Percentiles rank a stretch among this genome's conserved stretches.
Conservation (phyloP, 768 basidiomycete species). For the Termitomyces sp. region DNA sequence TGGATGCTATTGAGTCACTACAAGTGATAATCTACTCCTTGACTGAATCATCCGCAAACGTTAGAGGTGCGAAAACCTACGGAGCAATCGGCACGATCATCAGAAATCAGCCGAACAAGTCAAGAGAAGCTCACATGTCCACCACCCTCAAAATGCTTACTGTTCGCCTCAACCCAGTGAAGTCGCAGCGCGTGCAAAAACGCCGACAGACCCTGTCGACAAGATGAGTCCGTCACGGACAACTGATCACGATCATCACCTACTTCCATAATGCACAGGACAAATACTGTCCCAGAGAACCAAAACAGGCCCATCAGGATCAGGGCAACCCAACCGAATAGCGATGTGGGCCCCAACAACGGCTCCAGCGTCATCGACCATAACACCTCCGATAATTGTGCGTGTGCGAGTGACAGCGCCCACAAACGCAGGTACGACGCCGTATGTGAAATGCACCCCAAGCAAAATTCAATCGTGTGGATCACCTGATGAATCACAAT, state of each 20-base stretch:
- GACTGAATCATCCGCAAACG: constrained; percentile 34
- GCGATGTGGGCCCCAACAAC: constrained; percentile 54
- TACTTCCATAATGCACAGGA: constrained; percentile 96
- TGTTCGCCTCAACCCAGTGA: constrained; percentile 98
- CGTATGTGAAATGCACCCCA: constrained; percentile 98
- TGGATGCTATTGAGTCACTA: neutral
- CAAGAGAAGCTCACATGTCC: constrained; percentile 57
- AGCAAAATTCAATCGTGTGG: constrained; percentile 98
- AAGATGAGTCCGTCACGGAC: constrained; percentile 12
- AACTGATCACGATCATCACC: constrained; percentile 22
- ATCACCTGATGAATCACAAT: constrained; percentile 96
- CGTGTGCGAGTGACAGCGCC: constrained; percentile 97
- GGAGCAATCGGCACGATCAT: constrained; percentile 11
- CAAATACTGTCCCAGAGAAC: constrained; percentile 69
- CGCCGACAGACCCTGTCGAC: constrained; percentile 77
- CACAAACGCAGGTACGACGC: constrained; percentile 91
- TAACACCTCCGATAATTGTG: constrained; percentile 91
- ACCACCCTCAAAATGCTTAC: constrained; percentile 89
- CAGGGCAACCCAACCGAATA: constrained; percentile 54
- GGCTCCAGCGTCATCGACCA: constrained; percentile 81
- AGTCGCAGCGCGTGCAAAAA: constrained; percentile 94
- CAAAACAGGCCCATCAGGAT: constrained; percentile 58
- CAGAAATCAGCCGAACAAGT: constrained; percentile 11
- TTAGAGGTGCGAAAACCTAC: constrained; percentile 45
- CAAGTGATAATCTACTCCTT: constrained; percentile 24